These are phyloP conservation scores for Phytophthora pistaciae DNA, from an alignment of 352 stramenopile genomes.

Conservation along the genomic window DNA sequence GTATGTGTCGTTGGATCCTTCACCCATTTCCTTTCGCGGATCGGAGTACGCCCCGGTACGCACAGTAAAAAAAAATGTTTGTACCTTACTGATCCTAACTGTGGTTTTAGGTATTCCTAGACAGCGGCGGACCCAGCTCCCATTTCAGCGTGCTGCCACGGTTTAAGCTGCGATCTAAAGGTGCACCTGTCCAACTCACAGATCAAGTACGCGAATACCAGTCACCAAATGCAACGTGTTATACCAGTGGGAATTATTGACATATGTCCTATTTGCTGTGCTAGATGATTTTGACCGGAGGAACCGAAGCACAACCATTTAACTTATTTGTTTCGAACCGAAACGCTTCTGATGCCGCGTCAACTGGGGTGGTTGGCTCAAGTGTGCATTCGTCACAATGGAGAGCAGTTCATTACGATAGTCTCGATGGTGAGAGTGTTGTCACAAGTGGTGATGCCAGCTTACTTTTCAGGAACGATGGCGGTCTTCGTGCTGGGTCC, in stretches of 20 bases:
- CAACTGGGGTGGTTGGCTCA: constrained; percentile 58
- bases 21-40: constrained; percentile 56
- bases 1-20: constrained; percentile 62
- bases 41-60: constrained; percentile 62
- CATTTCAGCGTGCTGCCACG: constrained; percentile 66
- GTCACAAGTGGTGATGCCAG: constrained; percentile 2
- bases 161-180: constrained; percentile 75
- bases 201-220: constrained; percentile 57
- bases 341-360: constrained; percentile 39
- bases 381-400: constrained; percentile 67
- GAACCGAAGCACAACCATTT: constrained; percentile 53
- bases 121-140: constrained; percentile 49
- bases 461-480: constrained; percentile 13
- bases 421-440: constrained; percentile 23
- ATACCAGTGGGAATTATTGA: background rate
- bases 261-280: background rate
- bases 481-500: constrained; percentile 53
- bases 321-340: constrained; percentile 77
- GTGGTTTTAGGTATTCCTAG: constrained; percentile 55
- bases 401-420: constrained; percentile 69
- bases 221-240: background rate
- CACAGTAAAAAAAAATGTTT: background rate
- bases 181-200: constrained; percentile 67
- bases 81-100: constrained; percentile 21
- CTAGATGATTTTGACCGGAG: constrained; percentile 65